phyloP scores from a whole-genome alignment of 2,329 filamentous ascomycete genomes.

The Microdochium bolleyi region DNA sequence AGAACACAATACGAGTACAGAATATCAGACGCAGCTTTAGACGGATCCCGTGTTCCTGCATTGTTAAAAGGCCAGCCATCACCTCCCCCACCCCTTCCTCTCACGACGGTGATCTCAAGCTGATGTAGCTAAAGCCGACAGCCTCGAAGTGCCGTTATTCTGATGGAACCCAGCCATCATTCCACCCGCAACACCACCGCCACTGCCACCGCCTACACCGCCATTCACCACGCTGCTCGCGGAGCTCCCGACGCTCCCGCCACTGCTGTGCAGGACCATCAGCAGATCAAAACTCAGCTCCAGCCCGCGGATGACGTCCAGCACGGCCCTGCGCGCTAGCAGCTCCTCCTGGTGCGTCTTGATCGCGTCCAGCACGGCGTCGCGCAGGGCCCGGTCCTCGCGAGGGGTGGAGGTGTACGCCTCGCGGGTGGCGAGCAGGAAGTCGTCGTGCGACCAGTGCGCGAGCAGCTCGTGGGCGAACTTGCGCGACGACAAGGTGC shows the following conservation, averaged over 20 bases:
- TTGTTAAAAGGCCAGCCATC: too few species aligned
- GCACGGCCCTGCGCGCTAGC: conserved; percentile 3
- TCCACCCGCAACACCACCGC: too few species aligned
- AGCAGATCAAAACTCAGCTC: conserved; percentile 8
- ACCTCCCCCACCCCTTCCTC: too few species aligned
- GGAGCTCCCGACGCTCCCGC: background rate
- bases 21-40: too few species aligned
- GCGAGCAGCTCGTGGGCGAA: conserved; percentile 4
- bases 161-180: too few species aligned
- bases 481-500: conserved; percentile 5
- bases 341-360: conserved; percentile 5
- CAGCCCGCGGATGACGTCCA: conserved; percentile 4
- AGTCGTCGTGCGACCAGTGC: conserved; percentile 7
- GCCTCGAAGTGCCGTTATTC: too few species aligned
- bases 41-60: too few species aligned
- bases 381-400: conserved; percentile 4
- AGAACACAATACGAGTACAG: too few species aligned
- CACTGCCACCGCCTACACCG: too few species aligned
- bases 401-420: conserved; percentile 4
- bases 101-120: too few species aligned
- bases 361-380: conserved; percentile 5
- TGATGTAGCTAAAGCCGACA: too few species aligned
- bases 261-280: conserved; percentile 1
- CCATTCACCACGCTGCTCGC: too few species aligned
- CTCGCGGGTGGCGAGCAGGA: conserved; percentile 6